A percentile compares a stretch with the other conserved stretches of the same genome.
Evolutionary conservation across 345 rosid species (phyloP).

Genomic region (Eucalyptus pumila): DNA sequence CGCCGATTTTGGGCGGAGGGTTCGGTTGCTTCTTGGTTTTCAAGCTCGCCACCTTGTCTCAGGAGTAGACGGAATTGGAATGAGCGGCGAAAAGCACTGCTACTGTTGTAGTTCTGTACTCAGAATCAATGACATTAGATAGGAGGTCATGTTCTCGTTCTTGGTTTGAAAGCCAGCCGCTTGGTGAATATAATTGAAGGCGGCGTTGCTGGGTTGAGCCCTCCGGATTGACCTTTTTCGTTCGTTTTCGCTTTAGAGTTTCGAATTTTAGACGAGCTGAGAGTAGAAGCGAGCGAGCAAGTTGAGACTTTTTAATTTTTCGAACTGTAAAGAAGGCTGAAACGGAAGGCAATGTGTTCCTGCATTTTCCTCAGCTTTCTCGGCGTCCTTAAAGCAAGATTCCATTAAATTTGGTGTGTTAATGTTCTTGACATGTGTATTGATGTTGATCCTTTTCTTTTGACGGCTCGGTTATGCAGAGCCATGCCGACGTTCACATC

Average conservation of each 20-base stretch:
- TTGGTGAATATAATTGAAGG: neutral
- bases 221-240: neutral
- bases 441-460: neutral
- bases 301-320: neutral
- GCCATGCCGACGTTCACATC: constrained; percentile 73
- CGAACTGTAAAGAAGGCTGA: neutral
- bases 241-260: neutral
- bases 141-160: neutral
- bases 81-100: neutral
- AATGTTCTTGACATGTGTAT: neutral
- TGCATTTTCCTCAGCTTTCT: neutral
- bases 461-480: constrained; percentile 26
- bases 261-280: neutral
- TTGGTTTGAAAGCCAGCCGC: neutral
- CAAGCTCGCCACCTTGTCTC: neutral
- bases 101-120: neutral
- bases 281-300: neutral
- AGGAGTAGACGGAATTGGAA: neutral
- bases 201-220: neutral
- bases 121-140: neutral
- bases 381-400: neutral
- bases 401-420: neutral
- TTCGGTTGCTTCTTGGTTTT: neutral
- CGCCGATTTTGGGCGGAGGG: neutral
- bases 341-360: neutral